Evolutionary conservation across 352 stramenopile genomes (phyloP), one percentile per base, ranked within the genome.

Genomic region (Pythium scleroteichum): DNA sequence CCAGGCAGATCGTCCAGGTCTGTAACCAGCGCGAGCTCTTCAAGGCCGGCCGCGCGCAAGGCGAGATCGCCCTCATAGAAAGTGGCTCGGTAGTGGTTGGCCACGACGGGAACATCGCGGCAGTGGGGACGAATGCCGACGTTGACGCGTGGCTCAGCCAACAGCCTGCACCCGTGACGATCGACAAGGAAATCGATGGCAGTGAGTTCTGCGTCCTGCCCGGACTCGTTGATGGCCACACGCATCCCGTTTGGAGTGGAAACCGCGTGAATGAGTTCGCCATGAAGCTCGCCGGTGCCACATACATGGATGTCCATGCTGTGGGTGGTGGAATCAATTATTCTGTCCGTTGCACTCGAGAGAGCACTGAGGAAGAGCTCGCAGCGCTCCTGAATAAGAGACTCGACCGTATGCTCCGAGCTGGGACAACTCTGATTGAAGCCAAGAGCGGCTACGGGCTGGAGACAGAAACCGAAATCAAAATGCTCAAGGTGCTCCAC

Each of bases 241-340:
- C 85, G 46, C 85, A 95, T 56, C 85, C 85, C 2, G 85, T 95
- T 24, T 95, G 81, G 79, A 88, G 79, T 48, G 85, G 85, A 59
- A 92, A 84, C 69, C 85, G 85, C 63, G 83, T 92, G n/a, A 76
- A 85, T 46, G 85, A 95, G 69, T 95, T 92, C 46, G 82, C 81
- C 46, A 92, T 95, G 82, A 95, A 95, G 74, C 73, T 95, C 24
- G 81, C 82, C 8, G 83, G 85, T 14, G 85, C 85, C 19, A 92
- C 83, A 7, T 94, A 95, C 71, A 92, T 95, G 85, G 79, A 94
- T 27, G 75, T 92, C 24, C 83, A 92, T 48, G 77, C 79, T 23
- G 86, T 72, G 45, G 85, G 85, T 20, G 85, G 85, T 9, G 82
- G 85, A 14, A 95, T 95, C 64, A 86, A 90, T 66, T 83, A 76